A percentile compares a stretch with the other conserved stretches of the same genome.
Conservation (phyloP, 306 rosid species). For the Trifolium fragiferum region DNA sequence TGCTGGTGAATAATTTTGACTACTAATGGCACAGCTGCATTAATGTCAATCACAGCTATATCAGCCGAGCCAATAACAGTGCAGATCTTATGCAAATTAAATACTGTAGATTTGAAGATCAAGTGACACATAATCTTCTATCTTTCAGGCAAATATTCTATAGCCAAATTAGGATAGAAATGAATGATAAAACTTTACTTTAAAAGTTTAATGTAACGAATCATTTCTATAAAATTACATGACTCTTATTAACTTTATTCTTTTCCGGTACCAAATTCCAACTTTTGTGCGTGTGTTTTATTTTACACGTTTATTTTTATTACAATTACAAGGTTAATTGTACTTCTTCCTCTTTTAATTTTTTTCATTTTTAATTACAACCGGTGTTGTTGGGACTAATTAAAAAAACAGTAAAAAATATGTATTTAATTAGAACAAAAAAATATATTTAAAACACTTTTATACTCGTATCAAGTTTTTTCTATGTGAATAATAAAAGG, state of each 20-base stretch:
- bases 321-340: neutral
- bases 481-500: too few species aligned
- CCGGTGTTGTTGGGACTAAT: neutral
- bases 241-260: neutral
- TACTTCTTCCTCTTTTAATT: neutral
- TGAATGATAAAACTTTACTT: slow-evolving; percentile 1
- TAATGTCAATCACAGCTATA: too few species aligned
- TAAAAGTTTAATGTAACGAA: neutral
- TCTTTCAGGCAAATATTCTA: too few species aligned
- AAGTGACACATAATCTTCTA: too few species aligned
- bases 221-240: neutral
- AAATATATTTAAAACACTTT: too few species aligned
- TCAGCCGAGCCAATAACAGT: too few species aligned
- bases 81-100: too few species aligned
- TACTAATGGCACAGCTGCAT: too few species aligned
- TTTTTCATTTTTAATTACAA: neutral
- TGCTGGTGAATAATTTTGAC: slow-evolving; percentile 39
- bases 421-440: too few species aligned
- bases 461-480: too few species aligned
- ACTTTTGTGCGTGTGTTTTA: neutral
- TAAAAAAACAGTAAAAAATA: neutral
- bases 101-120: too few species aligned
- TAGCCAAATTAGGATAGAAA: too few species aligned
- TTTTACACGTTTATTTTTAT: neutral
- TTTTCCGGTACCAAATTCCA: neutral